phyloP scores from a whole-genome alignment of 1,284 basidiomycete genomes.

The Sanghuangporus weigelae region DNA sequence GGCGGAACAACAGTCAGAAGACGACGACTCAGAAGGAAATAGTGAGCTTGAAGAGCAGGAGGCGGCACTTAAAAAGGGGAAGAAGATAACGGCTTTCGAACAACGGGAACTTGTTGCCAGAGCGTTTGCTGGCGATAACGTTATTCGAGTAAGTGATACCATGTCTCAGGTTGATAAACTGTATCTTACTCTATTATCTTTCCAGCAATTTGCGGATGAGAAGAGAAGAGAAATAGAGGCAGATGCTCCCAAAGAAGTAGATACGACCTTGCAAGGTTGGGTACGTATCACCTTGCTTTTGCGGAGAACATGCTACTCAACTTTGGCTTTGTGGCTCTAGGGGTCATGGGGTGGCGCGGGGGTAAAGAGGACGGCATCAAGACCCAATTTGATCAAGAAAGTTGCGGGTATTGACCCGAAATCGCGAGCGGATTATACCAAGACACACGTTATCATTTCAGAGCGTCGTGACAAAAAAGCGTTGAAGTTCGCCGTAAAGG shows the following conservation, averaged over 20 bases:
- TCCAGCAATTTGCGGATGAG: conserved; percentile 78
- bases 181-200: conserved; percentile 1
- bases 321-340: conserved; percentile 34
- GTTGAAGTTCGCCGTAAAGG: conserved; percentile 80
- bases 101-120: conserved; percentile 88
- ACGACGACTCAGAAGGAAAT: conserved; percentile 49
- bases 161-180: background rate
- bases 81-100: conserved; percentile 60
- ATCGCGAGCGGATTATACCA: conserved; percentile 78
- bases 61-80: conserved; percentile 36
- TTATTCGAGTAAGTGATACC: conserved; percentile 61
- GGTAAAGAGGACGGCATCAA: conserved; percentile 48
- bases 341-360: conserved; percentile 91
- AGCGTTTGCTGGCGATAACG: conserved; percentile 96
- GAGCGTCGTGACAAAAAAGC: conserved; percentile 95
- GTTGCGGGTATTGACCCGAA: conserved; percentile 74
- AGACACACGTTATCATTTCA: conserved; percentile 89
- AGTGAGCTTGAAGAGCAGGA: conserved; percentile 70
- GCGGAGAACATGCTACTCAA: background rate
- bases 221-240: conserved; percentile 76
- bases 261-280: conserved; percentile 94
- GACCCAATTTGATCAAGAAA: conserved; percentile 71
- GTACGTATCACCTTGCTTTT: conserved; percentile 39
- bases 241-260: conserved; percentile 82
- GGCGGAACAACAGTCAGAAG: conserved; percentile 26